Evolutionary conservation across 129 eudicot genomes (phyloP).

Genomic region (Daucus carota): DH1_v3.0 NC_030387.2:18977001-18977500

Average conservation of each 20-base stretch:
- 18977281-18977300: not conserved
- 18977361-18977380: not conserved
- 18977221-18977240: not conserved
- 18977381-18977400: not conserved
- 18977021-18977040: no score
- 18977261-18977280: not conserved
- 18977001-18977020: not conserved
- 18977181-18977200: not conserved
- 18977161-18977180: not conserved
- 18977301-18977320: not conserved
- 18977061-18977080: not conserved
- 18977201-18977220: not conserved
- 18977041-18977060: not conserved
- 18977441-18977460: not conserved
- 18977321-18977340: not conserved
- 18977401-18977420: not conserved
- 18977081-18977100: not conserved
- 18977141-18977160: not conserved
- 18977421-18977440: not conserved
- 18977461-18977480: slow-evolving; percentile 7
- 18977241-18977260: not conserved
- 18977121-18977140: not conserved
- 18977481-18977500: not conserved
- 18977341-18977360: not conserved
- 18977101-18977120: not conserved